A percentile compares a stretch with the other conserved stretches of the same genome.
Conservation (phyloP, 2,329 filamentous ascomycete genomes). For the Sporothrix brasiliensis region DNA sequence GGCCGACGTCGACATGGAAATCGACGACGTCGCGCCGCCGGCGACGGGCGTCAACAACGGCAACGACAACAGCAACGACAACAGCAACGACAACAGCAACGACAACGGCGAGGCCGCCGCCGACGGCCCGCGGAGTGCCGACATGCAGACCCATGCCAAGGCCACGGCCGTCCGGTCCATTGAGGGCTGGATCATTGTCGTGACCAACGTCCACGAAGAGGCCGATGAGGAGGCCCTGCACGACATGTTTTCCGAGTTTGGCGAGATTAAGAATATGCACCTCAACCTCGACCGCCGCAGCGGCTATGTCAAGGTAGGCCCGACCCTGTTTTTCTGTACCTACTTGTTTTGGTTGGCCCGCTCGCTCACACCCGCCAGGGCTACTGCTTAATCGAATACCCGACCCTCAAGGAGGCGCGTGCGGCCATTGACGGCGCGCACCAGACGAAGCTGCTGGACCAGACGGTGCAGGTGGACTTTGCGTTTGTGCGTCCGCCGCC, state of each 20-base stretch:
- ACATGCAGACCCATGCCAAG: slow-evolving; percentile 72
- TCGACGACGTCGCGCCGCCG: slow-evolving; percentile 30
- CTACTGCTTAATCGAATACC: slow-evolving; percentile 83
- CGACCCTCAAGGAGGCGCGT: slow-evolving; percentile 75
- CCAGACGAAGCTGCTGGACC: slow-evolving; percentile 75
- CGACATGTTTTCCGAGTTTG: slow-evolving; percentile 80
- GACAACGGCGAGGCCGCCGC: not conserved
- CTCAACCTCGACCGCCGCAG: slow-evolving; percentile 80
- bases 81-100: slow-evolving; percentile 42
- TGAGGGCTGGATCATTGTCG: slow-evolving; percentile 86
- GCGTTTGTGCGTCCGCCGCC: slow-evolving; percentile 81
- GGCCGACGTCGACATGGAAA: slow-evolving; percentile 47
- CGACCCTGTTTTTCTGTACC: not conserved
- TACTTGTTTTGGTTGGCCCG: not conserved
- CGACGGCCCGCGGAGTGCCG: slow-evolving; percentile 42
- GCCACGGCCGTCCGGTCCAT: slow-evolving; percentile 83
- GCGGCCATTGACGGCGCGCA: slow-evolving; percentile 83
- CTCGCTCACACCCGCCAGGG: slow-evolving; percentile 55
- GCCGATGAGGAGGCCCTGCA: slow-evolving; percentile 81
- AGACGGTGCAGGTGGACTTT: slow-evolving; percentile 80
- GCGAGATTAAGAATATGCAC: slow-evolving; percentile 85
- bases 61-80: slow-evolving; percentile 42
- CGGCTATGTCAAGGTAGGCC: slow-evolving; percentile 78
- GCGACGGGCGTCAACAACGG: slow-evolving; percentile 3
- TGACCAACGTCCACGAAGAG: slow-evolving; percentile 86